Evolutionary conservation across 352 stramenopile genomes (phyloP), one percentile per base, ranked within the genome.

Genomic region (Phytophthora crassamura): DNA sequence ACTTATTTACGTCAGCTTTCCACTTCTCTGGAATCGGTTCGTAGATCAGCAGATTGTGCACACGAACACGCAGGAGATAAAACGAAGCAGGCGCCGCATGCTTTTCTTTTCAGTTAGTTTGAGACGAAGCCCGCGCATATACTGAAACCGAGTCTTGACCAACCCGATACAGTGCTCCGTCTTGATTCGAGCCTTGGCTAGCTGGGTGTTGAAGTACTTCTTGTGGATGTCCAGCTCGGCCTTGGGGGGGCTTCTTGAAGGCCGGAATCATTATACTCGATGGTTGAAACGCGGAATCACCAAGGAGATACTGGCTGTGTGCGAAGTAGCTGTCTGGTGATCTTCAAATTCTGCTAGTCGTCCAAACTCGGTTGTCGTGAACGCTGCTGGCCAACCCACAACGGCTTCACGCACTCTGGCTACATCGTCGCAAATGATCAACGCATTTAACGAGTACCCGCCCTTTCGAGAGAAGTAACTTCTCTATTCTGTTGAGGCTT

Each of bases 381-480:
- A 64, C 53, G 2, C 51, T 66, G 12, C 62, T 7, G 73, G 61
- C 64, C 69, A 82, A 0, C 60, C 70, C 1, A 74, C 51, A 0
- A 74, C 33, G 9, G 66, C 40, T 42, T 79, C 12, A 0, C 63
- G 45, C 11, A 75, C 48, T 1, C 60, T 28, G 0, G 54, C 59
- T 10, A 63, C 5, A 25, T 82, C 56, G 22, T 78, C 65, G 25
- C 64, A 77, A n/a, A 59, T 59, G 7, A 74, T 45, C 0, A 75
- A 33, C 2, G 60, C 61, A 33, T 69, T 67, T 0, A 77, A 10
- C 0, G 62, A 54, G 40, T 76, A 77, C 10, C 33, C 33, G 12
- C 62, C 59, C n/a, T 79, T 77, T 0, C 60, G 35, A 5, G 57
- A 64, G 20, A 62, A 79, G 34, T 77, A 82, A 72, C 70, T 11